Conservation (phyloP, 2,329 filamentous ascomycete species). For the Hypoxylon sp. region DNA sequence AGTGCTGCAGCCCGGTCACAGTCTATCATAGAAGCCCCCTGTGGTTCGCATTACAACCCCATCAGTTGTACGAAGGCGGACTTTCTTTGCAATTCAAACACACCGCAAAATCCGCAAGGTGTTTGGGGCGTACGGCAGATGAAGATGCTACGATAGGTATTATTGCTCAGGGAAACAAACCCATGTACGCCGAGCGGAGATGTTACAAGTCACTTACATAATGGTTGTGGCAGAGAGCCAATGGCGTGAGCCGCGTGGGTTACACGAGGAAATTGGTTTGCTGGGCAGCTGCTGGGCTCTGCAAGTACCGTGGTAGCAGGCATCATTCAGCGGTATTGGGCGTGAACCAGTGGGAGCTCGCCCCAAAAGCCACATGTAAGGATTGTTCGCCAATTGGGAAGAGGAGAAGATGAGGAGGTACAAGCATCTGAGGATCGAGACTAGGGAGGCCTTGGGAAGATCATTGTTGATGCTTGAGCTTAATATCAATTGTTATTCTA, state of each 20-base stretch:
- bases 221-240: constrained; percentile 21
- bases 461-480: constrained; percentile 5
- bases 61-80: background rate
- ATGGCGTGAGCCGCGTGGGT: constrained; percentile 29
- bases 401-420: constrained; percentile 19
- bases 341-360: constrained; percentile 22
- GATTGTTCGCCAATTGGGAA: constrained; percentile 6
- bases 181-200: constrained; percentile 29
- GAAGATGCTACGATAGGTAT: constrained; percentile 16
- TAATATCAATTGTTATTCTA: constrained; percentile 9
- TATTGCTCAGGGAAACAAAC: constrained; percentile 10
- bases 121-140: constrained; percentile 12
- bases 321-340: constrained; percentile 27
- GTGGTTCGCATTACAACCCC: background rate
- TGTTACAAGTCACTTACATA: constrained; percentile 25
- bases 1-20: background rate
- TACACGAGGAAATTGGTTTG: constrained; percentile 33
- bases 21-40: background rate
- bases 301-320: constrained; percentile 18
- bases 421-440: constrained; percentile 16
- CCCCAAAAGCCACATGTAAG: constrained; percentile 30
- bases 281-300: constrained; percentile 21
- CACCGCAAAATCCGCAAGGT: constrained; percentile 16
- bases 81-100: constrained; percentile 7
- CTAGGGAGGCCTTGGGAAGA: constrained; percentile 7